Evolutionary conservation across 2,329 filamentous ascomycete genomes (phyloP).

Genomic region (Diaporthe citriasiana): DNA sequence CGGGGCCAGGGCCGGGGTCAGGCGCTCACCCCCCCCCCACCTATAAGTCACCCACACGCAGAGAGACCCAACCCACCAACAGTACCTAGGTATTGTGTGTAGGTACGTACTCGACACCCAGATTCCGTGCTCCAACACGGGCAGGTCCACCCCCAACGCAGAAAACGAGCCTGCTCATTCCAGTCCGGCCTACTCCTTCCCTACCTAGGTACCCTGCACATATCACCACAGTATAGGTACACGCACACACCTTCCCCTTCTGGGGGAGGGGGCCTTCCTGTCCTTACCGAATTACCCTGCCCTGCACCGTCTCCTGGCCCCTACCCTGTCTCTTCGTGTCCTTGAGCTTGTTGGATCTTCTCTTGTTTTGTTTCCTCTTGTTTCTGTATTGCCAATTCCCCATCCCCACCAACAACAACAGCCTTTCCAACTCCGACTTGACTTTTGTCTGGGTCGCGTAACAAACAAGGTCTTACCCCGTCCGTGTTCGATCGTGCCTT

Average conservation of each 20-base stretch:
- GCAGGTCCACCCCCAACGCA: slow-evolving; percentile 4
- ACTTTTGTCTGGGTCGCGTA: slow-evolving; percentile 20
- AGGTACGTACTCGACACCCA: neutral
- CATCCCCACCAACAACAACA: slow-evolving; percentile 20
- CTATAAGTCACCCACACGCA: neutral
- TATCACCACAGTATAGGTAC: neutral
- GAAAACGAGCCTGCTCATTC: slow-evolving; percentile 20
- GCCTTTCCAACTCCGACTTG: neutral
- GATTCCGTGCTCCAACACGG: slow-evolving; percentile 12
- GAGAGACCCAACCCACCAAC: neutral
- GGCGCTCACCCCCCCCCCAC: neutral
- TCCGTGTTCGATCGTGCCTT: slow-evolving; percentile 1
- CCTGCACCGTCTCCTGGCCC: neutral
- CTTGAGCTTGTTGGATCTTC: slow-evolving; percentile 1
- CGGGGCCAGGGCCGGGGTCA: neutral
- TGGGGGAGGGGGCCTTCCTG: slow-evolving; percentile 8
- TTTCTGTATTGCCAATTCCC: slow-evolving; percentile 15
- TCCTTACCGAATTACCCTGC: neutral
- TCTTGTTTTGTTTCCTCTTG: slow-evolving; percentile 30
- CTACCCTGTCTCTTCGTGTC: slow-evolving; percentile 22
- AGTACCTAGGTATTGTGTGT: neutral
- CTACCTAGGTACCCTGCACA: neutral
- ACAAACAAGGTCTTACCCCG: slow-evolving; percentile 16
- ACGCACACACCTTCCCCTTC: slow-evolving; percentile 17
- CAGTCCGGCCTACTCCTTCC: slow-evolving; percentile 2